These are phyloP conservation scores for Syzygium malaccense DNA, from an alignment of 441 rosid species.

Conservation along the genomic window DNA sequence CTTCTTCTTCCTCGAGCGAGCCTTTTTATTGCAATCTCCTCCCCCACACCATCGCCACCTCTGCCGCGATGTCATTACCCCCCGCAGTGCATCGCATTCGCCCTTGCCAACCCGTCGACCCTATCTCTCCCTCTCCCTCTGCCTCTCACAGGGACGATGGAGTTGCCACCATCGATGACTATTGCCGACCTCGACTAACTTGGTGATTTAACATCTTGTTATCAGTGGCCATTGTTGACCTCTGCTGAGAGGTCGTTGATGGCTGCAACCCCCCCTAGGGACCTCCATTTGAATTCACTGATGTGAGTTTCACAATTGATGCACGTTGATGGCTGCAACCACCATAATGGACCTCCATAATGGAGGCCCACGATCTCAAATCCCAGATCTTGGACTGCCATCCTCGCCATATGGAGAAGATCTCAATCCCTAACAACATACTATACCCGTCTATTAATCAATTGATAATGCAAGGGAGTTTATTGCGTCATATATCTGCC, in stretches of 20 bases:
- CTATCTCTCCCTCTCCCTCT: too few relatives aligned
- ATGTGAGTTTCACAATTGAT: too few relatives aligned
- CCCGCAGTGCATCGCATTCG: background rate
- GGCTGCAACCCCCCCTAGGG: too few relatives aligned
- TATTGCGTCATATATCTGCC: background rate
- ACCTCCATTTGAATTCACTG: too few relatives aligned
- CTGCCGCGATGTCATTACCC: background rate
- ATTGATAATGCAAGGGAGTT: background rate
- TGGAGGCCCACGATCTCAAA: background rate
- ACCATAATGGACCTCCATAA: too few relatives aligned
- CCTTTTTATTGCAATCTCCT: background rate
- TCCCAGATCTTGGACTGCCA: background rate
- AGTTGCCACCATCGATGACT: background rate
- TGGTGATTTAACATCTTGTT: background rate
- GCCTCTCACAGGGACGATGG: background rate
- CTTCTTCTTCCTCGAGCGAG: background rate
- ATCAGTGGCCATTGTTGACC: background rate
- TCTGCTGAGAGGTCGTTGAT: too few relatives aligned
- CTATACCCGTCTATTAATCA: background rate
- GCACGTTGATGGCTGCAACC: too few relatives aligned
- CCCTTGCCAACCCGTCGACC: background rate
- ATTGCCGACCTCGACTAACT: background rate
- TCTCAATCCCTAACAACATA: background rate
- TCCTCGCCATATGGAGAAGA: background rate
- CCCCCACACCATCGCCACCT: background rate